These are phyloP conservation scores for Cydonia oblonga DNA, from an alignment of 331 rosid species.

Conservation along the genomic window DNA sequence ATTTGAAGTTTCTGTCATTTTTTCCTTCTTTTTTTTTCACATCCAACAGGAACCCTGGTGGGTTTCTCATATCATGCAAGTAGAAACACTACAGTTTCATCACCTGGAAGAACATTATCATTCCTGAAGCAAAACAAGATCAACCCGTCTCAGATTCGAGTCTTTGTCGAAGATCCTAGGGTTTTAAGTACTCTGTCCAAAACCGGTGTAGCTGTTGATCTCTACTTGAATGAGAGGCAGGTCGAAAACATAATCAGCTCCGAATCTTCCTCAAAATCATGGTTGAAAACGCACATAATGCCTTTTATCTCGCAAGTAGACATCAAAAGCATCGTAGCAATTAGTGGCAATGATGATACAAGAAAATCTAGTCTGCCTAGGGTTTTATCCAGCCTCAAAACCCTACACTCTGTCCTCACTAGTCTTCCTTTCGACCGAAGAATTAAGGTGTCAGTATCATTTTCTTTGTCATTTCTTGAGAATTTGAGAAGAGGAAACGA, in stretches of 20 bases:
- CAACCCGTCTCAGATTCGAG: conserved; percentile 29
- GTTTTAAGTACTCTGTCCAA: conserved; percentile 22
- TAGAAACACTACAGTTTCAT: conserved; percentile 23
- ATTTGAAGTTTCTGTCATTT: conserved; percentile 1
- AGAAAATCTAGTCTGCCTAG: conserved; percentile 22
- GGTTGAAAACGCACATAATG: conserved; percentile 29
- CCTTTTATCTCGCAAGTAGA: conserved; percentile 24
- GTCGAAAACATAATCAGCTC: conserved; percentile 24
- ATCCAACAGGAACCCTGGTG: conserved; percentile 35
- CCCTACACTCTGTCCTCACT: conserved; percentile 24
- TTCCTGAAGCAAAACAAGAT: conserved; percentile 34
- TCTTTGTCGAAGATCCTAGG: conserved; percentile 23
- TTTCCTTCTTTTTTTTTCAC: neutral
- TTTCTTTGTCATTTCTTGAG: conserved; percentile 39
- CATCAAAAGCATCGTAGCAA: conserved; percentile 32
- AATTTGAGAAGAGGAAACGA: conserved; percentile 24
- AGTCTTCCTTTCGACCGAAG: conserved; percentile 15
- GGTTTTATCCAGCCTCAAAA: conserved; percentile 27
- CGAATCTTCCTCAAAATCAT: conserved; percentile 21
- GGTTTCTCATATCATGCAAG: conserved; percentile 40
- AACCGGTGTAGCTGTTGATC: conserved; percentile 36
- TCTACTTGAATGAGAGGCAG: conserved; percentile 37
- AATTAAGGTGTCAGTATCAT: conserved; percentile 46
- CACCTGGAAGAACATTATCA: conserved; percentile 19
- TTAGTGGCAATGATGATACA: conserved; percentile 21